Evolutionary conservation across 148 eudicot species (phyloP), one percentile per base, ranked within the genome.

Genomic region (Chenopodium quinoa): DNA sequence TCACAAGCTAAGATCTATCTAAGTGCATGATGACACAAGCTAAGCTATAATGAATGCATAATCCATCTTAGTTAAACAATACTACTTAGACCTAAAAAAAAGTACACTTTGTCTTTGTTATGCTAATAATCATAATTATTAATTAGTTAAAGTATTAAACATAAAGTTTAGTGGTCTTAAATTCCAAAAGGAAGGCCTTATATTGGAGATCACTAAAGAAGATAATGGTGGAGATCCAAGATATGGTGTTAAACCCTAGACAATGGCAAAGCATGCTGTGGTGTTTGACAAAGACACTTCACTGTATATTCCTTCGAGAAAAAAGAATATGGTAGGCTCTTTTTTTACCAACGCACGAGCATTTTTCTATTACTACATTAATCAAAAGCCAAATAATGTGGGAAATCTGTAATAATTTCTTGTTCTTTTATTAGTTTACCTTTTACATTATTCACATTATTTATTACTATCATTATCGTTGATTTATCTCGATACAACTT

Each of bases 231-330:
- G 54, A 16, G 34, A 63, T 71, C 63, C 20, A 32, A 16, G 3
- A 22, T 19, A 58, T 14, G 83, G 86, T 85, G 84, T 54, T 66
- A 81, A 81, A 81, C 84, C 87, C 87, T 81, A 85, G 84, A 85
- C 79, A 85, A 67, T 85, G 87, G 84, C 74, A 73, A 76, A 76
- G 83, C 86, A 84, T 84, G 86, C 78, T 10, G 73, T 25, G 34
- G 52, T 71, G 70, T 73, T 81, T 85, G 84, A 85, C 75, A 85
- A 85, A 20, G 87, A 81, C 87, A 13, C 44, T 27, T 81, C 86
- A 84, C 86, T 84, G 71, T 73, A 81, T 84, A 81, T 84, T 78
- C 84, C 84, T 84, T 81, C 81, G 47, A 84, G 68, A 84, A 32
- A 46, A 44, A 72, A 37, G 44, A 65, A 60, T 29, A 31, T 80